Evolutionary conservation across 2,329 filamentous ascomycete species (phyloP), one percentile per base, ranked within the genome.

Genomic region (Gnomoniopsis sp.): DNA sequence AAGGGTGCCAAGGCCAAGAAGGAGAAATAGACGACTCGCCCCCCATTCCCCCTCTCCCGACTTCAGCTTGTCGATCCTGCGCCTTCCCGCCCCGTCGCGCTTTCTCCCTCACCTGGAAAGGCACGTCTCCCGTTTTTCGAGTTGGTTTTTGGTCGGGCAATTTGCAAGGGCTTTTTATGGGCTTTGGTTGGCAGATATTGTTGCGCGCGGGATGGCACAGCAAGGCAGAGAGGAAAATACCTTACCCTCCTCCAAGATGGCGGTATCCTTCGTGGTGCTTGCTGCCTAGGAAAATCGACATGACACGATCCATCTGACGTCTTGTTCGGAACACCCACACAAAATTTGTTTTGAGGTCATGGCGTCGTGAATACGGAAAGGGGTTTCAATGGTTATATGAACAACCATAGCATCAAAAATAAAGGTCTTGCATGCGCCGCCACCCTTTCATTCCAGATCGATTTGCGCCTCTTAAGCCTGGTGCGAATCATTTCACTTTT

Each of bases 1-100:
- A 97, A 97, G 91, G 92, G 92, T 79, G 88, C 88, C 77, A 87
- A 88, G 84, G 86, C 89, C 80, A 95, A 96, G 88, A 96, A 97
- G 89, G 91, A 91, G 81, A 88, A 90, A 86, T 91, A 91, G 83
- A 80, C 77, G 77, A 69, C 68, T 75, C 71, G 69, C 67, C 47
- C 48, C 53, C 34, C n/a, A 33, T 21, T 57, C 33, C 46, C 33
- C 22, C 41, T 57, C 56, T 38, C 50, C 21, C 19, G 48, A 47
- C 33, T 57, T 60, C 56, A 46, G 26, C 51, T 54, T 49, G 46
- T 54, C 56, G 21, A 58, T 33, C 36, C 51, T 43, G 36, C 49
- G 46, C 44, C 47, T 58, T 21, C 38, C 56, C 53, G 15, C 41
- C 36, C 47, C n/a, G 33, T 50, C 30, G 50, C 53, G 44, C 46